Evolutionary conservation across 2,329 filamentous ascomycete species (phyloP), one percentile per base, ranked within the genome.

Genomic region (Arachnopeziza araneosa): DNA sequence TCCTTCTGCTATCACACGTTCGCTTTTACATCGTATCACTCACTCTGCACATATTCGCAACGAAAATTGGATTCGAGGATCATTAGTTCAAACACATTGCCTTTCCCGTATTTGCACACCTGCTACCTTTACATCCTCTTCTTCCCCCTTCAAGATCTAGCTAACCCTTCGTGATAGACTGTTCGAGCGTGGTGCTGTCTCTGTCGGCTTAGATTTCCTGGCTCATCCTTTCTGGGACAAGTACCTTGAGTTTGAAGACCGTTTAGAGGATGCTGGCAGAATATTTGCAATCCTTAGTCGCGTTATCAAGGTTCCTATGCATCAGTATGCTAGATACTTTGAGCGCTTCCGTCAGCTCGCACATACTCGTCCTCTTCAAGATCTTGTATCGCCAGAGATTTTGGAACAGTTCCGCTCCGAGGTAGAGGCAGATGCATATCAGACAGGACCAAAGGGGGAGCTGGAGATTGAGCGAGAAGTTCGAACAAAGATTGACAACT

Each of bases 211-310:
- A 21, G 95, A 99, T 75, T 99, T 96, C 72, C 81, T 96, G 30
- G 89, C 93, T 1, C 92, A 97, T 72, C 92, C 92, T 1, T 97
- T 99, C 77, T 99, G 95, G 95, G 95, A 99, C 75, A 98, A 96
- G 76, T 99, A 96, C 71, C 85, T 99, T 65, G 95, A 98, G 73
- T 98, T 96, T 70, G 95, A 98, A 73, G 93, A 97, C 73, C 89
- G 93, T 1, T 81, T 93, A 63, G 92, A 96, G 70, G 86, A 89
- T 0, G 84, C 88, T 17, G 90, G 96, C 64, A 91, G 86, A 69
- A 90, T 97, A 58, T 96, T 96, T 68, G 85, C 84, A 50, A 91
- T 99, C 59, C 82, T 96, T 56, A 82, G 83, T 63, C 90, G 93
- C 57, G 83, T 97, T 59, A 89, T 96, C 57, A 84, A 90, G 70